Base-by-base conservation (phyloP, 805 yeast species). In the Metschnikowia borealis region DNA sequence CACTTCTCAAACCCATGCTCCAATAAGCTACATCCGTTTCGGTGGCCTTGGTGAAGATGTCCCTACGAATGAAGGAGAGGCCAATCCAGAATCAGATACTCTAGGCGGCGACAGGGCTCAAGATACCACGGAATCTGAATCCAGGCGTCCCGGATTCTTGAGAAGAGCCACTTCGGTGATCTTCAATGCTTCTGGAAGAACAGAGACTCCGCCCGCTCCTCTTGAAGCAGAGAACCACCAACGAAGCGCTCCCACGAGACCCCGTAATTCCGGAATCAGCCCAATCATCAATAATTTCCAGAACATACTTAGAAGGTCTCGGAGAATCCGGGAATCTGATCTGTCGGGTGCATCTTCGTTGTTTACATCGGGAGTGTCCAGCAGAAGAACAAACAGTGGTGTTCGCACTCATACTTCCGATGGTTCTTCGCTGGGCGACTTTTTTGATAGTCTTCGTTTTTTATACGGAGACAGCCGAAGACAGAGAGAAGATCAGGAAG, bases 341-440 rank as follows among this genome's bases (percentile, higher is more conserved):
- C 18, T 33, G 18, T 7, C 49, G 6, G 53, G 54, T 17, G 47
- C 51, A 10, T 32, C 43, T 17, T 36, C 59, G 52, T 52, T 71
- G 38, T 78, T 79, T 55, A 75, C 82, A 1, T 55, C 73, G 2
- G 83, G 82, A 1, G 77, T 79, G 8, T 62, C 74, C 13, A 78
- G 82, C 54, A 68, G 79, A 50, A 62, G 83, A 51, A 75, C 78
- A 0, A 59, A 69, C 0, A 58, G 54, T 42, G 83, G 82, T 1
- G 77, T 75, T 1, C 71, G 63, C n/a, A 76, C 81, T 11, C 49
- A 46, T 20, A 37, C 55, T 3, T 50, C 60, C 5, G 60, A 56
- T 15, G 47, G 14, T 8, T 32, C 41, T 14, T 38, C 50, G 7
- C 45, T 45, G 46, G 45, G 40, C 14, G 44, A 37, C 10, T 23